Conservation (phyloP, 2,329 filamentous ascomycete species). For the Ascochyta fabae region DNA sequence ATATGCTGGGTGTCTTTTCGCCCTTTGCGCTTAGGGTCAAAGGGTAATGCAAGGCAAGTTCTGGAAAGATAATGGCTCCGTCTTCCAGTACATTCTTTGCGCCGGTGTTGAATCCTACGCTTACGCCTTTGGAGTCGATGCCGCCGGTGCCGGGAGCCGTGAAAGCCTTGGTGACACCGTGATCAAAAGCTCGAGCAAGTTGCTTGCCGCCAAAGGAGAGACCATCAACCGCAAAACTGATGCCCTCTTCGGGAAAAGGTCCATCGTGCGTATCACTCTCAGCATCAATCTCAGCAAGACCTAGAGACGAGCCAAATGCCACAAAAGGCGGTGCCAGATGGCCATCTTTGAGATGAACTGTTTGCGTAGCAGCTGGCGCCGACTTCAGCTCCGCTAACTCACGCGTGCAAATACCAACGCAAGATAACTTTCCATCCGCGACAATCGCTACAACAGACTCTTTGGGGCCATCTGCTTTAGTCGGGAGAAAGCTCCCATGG, state of each 20-base stretch:
- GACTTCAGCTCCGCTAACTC: constrained; percentile 1
- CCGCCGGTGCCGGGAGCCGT: constrained; percentile 43
- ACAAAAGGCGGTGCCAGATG: constrained; percentile 67
- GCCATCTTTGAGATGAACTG: constrained; percentile 54
- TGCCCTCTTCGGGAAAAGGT: constrained; percentile 58
- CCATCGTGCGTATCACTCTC: constrained; percentile 57
- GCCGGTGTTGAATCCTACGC: constrained; percentile 39
- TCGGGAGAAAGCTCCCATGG: background rate
- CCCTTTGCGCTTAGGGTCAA: constrained; percentile 58
- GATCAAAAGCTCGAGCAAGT: constrained; percentile 44
- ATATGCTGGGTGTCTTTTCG: constrained; percentile 49
- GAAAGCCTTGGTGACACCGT: constrained; percentile 50
- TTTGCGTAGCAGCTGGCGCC: background rate
- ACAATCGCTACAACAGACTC: background rate
- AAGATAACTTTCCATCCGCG: background rate
- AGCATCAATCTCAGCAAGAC: constrained; percentile 67
- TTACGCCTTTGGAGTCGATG: constrained; percentile 47
- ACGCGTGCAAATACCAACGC: constrained; percentile 4
- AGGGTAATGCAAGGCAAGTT: constrained; percentile 56
- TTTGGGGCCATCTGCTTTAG: background rate
- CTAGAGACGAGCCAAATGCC: constrained; percentile 65
- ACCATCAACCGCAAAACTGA: constrained; percentile 63
- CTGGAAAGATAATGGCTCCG: constrained; percentile 49
- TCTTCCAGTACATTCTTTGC: constrained; percentile 44
- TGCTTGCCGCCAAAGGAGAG: constrained; percentile 51